Conservation (phyloP, 768 basidiomycete genomes). For the Cyclocybe aegerita region DNA sequence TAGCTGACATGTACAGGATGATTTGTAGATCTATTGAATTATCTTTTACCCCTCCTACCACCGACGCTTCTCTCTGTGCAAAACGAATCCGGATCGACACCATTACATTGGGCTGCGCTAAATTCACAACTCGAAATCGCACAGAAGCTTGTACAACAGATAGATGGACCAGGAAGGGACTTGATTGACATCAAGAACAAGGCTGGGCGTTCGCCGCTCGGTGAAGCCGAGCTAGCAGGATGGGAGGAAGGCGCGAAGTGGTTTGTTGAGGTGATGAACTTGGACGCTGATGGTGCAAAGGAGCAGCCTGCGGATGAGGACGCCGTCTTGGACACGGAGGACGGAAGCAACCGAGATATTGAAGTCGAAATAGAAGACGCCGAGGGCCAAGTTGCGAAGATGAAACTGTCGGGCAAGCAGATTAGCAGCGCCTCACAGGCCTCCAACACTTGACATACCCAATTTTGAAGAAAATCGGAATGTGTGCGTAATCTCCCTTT, state of each 20-base stretch:
- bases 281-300: constrained; percentile 49
- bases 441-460: constrained; percentile 7
- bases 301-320: constrained; percentile 35
- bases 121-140: constrained; percentile 73
- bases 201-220: constrained; percentile 74
- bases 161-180: constrained; percentile 57
- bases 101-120: constrained; percentile 89
- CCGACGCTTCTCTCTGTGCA: constrained; percentile 55
- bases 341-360: constrained; percentile 40
- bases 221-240: constrained; percentile 74
- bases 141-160: constrained; percentile 57
- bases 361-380: constrained; percentile 74
- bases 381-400: constrained; percentile 64
- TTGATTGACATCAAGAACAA: constrained; percentile 77
- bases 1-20: constrained; percentile 46
- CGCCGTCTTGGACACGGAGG: constrained; percentile 27
- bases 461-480: neutral
- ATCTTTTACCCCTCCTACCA: constrained; percentile 62
- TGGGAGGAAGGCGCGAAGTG: constrained; percentile 86
- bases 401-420: constrained; percentile 45
- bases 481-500: too few relatives aligned
- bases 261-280: constrained; percentile 79
- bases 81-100: constrained; percentile 76
- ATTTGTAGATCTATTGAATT: constrained; percentile 68
- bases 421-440: constrained; percentile 1